Percentiles rank a stretch among this genome's conserved stretches.
phyloP scores from a whole-genome alignment of 352 stramenopile species.

The Phytophthora fragariae region DNA sequence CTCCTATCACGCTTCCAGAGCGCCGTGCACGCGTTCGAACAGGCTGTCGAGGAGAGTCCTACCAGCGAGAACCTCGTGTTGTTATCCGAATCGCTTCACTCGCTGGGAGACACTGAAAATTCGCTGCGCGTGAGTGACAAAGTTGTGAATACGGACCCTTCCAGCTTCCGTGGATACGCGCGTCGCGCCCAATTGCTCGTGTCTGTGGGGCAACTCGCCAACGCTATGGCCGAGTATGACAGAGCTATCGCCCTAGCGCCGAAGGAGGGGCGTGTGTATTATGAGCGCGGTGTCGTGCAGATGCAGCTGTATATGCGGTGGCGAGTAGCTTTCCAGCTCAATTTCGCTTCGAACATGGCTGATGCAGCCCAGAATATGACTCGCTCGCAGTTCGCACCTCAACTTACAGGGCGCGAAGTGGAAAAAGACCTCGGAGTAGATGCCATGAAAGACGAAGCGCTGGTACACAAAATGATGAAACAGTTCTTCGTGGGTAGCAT shows the following conservation, averaged over 20 bases:
- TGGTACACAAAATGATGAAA: slow-evolving; percentile 65
- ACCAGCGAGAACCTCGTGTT: slow-evolving; percentile 81
- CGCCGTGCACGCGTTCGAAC: slow-evolving; percentile 72
- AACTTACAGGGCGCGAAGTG: slow-evolving; percentile 53
- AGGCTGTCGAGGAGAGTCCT: slow-evolving; percentile 61
- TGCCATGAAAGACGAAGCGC: slow-evolving; percentile 58
- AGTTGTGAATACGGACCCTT: slow-evolving; percentile 68
- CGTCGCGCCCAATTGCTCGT: slow-evolving; percentile 74
- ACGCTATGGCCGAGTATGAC: slow-evolving; percentile 72
- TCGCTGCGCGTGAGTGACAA: slow-evolving; percentile 77
- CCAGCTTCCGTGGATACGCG: slow-evolving; percentile 69
- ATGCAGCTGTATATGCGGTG: slow-evolving; percentile 77
- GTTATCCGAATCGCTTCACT: slow-evolving; percentile 81
- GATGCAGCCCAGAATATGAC: background rate
- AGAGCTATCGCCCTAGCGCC: slow-evolving; percentile 63
- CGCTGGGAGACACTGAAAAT: slow-evolving; percentile 82
- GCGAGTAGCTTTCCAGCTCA: slow-evolving; percentile 59
- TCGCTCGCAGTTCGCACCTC: slow-evolving; percentile 53
- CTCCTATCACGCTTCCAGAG: slow-evolving; percentile 72
- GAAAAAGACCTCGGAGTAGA: slow-evolving; percentile 50
- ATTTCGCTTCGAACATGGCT: slow-evolving; percentile 36
- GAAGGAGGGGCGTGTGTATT: slow-evolving; percentile 69
- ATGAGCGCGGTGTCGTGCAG: slow-evolving; percentile 77
- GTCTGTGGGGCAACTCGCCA: slow-evolving; percentile 49
- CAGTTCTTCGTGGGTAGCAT: slow-evolving; percentile 55